Base-by-base conservation (phyloP, 768 basidiomycete species). In the Russula compacta region DNA sequence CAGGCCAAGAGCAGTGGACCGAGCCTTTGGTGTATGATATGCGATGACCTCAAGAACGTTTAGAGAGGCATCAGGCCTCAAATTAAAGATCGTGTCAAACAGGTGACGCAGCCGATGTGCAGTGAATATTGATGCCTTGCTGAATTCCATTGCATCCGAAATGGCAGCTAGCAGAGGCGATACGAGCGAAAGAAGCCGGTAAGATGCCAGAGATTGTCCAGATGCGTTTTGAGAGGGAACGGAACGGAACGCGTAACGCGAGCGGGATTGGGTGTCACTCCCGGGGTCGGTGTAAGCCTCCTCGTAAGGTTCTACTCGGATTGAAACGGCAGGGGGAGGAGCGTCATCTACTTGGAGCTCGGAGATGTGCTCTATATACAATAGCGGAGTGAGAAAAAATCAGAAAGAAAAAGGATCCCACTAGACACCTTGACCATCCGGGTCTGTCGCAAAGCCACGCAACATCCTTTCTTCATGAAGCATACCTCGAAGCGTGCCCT, bases 11-110 rank as follows among this genome's bases (percentile, higher is more conserved):
- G 87, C 89, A 24, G 74, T 70, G 47, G 77, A 76, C 32, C 87
- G 76, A 24, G 85, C 78, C 55, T 71, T 76, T 7, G 79, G 70
- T 4, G 83, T 78, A 55, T 85, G 82, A 69, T 86, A 85, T 12
- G 88, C 89, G 33, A 84, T 74, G 36, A 90, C 77, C 63, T 88
- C 83, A 10, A 94, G 77, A 1, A 89, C 58, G 71, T 92, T 90
- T 46, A 83, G 75, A 68, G 85, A 85, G 4, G 81, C 76, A 70
- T 92, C 89, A 0, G 79, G 76, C 68, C 91, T 92, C 36, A 76
- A 72, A 29, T 71, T 73, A 15, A 83, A 70, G 32, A 91, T 76
- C 17, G 79, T 69, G 29, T 75, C 71, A 33, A 92, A 68, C 14
- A 92, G 73, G 12, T 77, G 77, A 64, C 79, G 77, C 52, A 87